Evolutionary conservation across 768 basidiomycete species (phyloP), one percentile per base, ranked within the genome.

Genomic region (Mycena galericulata): DNA sequence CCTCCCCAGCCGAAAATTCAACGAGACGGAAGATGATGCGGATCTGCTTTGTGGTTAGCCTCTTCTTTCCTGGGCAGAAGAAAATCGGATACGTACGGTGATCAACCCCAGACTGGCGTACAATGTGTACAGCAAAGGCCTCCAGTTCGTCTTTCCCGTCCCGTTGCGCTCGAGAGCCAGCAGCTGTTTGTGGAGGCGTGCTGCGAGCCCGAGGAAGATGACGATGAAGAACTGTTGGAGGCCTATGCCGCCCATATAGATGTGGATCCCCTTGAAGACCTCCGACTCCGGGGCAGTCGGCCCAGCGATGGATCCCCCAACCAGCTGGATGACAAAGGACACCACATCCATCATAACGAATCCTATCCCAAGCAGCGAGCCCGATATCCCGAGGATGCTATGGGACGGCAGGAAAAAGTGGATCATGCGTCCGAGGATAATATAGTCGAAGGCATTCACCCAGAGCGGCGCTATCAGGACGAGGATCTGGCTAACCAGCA

Each of bases 371-470:
- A 74, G 59, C 29, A 65, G 51, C 26, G 51, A 34, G 20, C 73
- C 72, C 20, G 67, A 49, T 29, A 74, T 57, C 9, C 72, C 66
- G 17, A 58, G 29, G 26, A 74, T 47, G 40, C 65, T 71, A 27
- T 67, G 66, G 32, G 68, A 67, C 30, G 73, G 73, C 36, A 74
- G 50, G 64, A 73, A 74, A 50, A 55, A 73, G 45, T 68, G 59
- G 36, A 73, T 57, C 61, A 74, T 65, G 38, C 73, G 65, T 27
- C 72, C 72, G 46, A 74, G 56, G 36, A 73, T 38, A 43, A 74
- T 70, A 56, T 74, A 74, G 56, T 62, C 65, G 72, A 74, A 74
- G 9, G 72, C 72, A 59, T 74, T 74, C 43, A 73, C 68, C 73
- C 73, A 74, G 22, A 74, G 65, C 32, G 73, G 73, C 27, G 73